phyloP scores from a whole-genome alignment of 1,284 basidiomycete species.

The Fomes fomentarius region DNA sequence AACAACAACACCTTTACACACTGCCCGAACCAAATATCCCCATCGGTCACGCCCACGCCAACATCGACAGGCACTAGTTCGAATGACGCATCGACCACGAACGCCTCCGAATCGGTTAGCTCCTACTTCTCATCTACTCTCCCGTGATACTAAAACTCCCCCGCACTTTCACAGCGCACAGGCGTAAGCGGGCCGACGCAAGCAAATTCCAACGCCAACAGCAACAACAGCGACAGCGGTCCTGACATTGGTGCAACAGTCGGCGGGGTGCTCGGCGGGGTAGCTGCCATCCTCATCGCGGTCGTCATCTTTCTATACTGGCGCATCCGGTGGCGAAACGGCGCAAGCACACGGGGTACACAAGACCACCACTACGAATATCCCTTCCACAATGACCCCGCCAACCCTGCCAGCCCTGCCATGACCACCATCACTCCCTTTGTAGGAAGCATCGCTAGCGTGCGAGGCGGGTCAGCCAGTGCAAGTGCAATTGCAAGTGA shows the following conservation, averaged over 20 bases:
- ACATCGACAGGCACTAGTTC: not conserved
- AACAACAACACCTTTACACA: constrained; percentile 22
- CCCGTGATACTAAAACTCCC: not conserved
- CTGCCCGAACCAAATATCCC: constrained; percentile 14
- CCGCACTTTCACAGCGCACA: too few relatives aligned
- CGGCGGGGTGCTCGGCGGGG: constrained; percentile 6
- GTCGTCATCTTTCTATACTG: constrained; percentile 5
- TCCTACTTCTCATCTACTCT: too few relatives aligned
- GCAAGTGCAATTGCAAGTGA: too few relatives aligned
- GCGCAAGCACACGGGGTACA: not conserved
- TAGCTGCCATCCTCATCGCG: constrained; percentile 1
- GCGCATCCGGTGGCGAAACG: not conserved
- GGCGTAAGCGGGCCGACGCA: too few relatives aligned
- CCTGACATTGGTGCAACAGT: constrained; percentile 3
- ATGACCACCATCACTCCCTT: not conserved
- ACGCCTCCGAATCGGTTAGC: not conserved
- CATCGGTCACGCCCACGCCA: not conserved
- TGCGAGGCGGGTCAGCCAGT: too few relatives aligned
- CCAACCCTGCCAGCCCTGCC: not conserved
- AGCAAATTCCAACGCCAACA: not conserved
- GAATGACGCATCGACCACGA: not conserved
- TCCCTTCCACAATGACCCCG: not conserved
- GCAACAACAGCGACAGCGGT: not conserved
- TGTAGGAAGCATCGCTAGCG: not conserved
- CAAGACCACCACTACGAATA: constrained; percentile 1